phyloP scores from a whole-genome alignment of 2,329 filamentous ascomycete species.

The Tricladium varicosporioides region DNA sequence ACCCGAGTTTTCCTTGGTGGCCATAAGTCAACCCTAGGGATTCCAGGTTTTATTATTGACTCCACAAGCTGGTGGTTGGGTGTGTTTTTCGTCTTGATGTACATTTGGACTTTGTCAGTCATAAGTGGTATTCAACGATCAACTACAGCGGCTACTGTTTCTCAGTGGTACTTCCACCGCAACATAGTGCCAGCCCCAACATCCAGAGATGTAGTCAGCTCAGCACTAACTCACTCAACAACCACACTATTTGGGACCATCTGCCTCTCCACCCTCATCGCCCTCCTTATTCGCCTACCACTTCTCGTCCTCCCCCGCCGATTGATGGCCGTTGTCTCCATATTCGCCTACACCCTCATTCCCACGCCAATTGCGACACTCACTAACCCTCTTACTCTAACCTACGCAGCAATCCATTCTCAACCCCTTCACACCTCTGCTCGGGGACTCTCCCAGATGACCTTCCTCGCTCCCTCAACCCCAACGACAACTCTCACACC shows the following conservation, averaged over 20 bases:
- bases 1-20: constrained; percentile 93
- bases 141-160: constrained; percentile 91
- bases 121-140: constrained; percentile 86
- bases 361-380: constrained; percentile 82
- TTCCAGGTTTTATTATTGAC: constrained; percentile 73
- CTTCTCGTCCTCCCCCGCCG: constrained; percentile 79
- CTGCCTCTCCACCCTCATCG: constrained; percentile 79
- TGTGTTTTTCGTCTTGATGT: constrained; percentile 88
- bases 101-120: constrained; percentile 90
- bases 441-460: constrained; percentile 76
- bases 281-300: constrained; percentile 78
- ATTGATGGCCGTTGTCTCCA: constrained; percentile 58
- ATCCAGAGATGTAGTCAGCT: constrained; percentile 76
- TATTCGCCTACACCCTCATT: constrained; percentile 75
- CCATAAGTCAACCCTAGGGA: constrained; percentile 61
- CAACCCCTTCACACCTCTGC: constrained; percentile 76
- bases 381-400: constrained; percentile 88
- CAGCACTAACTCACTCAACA: constrained; percentile 76
- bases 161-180: constrained; percentile 98
- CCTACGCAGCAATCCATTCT: constrained; percentile 91
- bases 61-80: constrained; percentile 93
- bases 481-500: constrained; percentile 71
- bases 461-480: constrained; percentile 70
- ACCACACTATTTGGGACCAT: constrained; percentile 92
- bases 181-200: constrained; percentile 75